Percentiles rank a stretch among this genome's conserved stretches.
Evolutionary conservation across 2,329 filamentous ascomycete genomes (phyloP).

Genomic region (Trichoderma koningiopsis): DNA sequence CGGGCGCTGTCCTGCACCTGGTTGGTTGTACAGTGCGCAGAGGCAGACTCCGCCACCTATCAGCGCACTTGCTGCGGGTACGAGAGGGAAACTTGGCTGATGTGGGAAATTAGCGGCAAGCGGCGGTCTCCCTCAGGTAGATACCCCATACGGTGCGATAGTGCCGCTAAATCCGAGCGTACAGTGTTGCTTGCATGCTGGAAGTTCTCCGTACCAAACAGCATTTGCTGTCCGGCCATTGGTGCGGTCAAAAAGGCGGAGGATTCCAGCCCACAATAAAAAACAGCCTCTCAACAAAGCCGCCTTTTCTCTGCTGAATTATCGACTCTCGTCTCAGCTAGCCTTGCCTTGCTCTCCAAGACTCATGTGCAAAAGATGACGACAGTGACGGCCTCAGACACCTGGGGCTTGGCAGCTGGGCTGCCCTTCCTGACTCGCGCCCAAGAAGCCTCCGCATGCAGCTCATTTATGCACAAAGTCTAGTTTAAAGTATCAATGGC

Average conservation of each 20-base stretch:
- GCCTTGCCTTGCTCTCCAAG: not conserved
- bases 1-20: not conserved
- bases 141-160: not conserved
- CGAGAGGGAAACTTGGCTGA: not conserved
- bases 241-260: not conserved
- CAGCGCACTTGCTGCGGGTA: not conserved
- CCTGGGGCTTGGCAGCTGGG: not conserved
- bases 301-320: not conserved
- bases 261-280: not conserved
- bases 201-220: not conserved
- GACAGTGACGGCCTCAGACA: not conserved
- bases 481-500: not conserved
- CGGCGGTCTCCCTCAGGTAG: not conserved
- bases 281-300: conserved; percentile 3
- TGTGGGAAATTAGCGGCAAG: not conserved
- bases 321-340: not conserved
- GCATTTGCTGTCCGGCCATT: not conserved
- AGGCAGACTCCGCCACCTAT: not conserved
- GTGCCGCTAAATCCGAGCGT: not conserved
- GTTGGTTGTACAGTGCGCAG: not conserved
- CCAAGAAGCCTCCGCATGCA: conserved; percentile 1
- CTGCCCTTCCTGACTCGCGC: not conserved
- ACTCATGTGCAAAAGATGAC: conserved; percentile 7
- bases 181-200: not conserved
- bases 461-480: conserved; percentile 1